Conservation (phyloP, 2,329 filamentous ascomycete species). For the Pestalotiopsis sp. region DNA sequence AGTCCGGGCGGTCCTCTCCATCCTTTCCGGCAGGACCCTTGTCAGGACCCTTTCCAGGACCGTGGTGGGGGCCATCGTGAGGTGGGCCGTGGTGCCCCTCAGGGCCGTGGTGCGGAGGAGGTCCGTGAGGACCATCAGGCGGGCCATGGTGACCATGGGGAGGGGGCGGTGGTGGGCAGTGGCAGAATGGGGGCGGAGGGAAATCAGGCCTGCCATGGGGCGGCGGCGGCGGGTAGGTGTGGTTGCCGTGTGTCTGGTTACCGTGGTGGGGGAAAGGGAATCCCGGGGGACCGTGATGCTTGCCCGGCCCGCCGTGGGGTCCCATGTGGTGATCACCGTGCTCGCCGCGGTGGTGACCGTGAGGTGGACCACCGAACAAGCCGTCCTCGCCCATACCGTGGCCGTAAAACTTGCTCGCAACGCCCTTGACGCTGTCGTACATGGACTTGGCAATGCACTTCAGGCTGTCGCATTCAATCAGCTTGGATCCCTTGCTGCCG, state of each 20-base stretch:
- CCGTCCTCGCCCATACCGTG: constrained; percentile 18
- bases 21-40: neutral
- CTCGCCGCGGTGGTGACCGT: neutral
- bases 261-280: constrained; percentile 22
- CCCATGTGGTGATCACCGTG: neutral
- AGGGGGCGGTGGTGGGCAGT: constrained; percentile 30
- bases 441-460: constrained; percentile 46
- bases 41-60: neutral
- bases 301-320: constrained; percentile 16
- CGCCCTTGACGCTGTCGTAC: constrained; percentile 39
- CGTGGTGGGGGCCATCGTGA: constrained; percentile 1
- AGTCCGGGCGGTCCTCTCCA: constrained; percentile 6
- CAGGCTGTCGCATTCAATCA: constrained; percentile 41
- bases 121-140: constrained; percentile 26
- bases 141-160: constrained; percentile 24
- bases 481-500: constrained; percentile 22
- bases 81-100: constrained; percentile 6
- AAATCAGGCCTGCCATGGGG: constrained; percentile 8
- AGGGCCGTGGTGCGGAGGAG: constrained; percentile 23
- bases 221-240: constrained; percentile 23
- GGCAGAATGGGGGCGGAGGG: constrained; percentile 26
- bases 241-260: constrained; percentile 30
- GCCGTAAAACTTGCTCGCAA: constrained; percentile 35
- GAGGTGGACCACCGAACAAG: constrained; percentile 17
- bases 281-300: constrained; percentile 17